Evolutionary conservation across 139 green algal genomes (phyloP).

Genomic region (Chlamydomonas applanata): DNA sequence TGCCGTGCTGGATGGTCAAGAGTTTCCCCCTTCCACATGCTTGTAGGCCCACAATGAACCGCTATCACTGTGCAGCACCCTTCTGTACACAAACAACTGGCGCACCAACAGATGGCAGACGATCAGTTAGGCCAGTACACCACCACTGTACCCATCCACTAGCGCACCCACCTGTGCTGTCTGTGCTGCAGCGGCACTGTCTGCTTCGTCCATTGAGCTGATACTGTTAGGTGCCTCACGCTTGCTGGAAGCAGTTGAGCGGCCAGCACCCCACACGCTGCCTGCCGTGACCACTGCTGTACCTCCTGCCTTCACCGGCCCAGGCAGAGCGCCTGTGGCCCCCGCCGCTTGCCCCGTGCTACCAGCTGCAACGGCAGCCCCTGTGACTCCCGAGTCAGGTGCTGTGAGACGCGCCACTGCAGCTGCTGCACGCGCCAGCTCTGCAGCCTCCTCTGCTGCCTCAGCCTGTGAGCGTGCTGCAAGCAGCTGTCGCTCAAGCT

Average conservation of each 20-base stretch:
- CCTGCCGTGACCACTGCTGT: background rate
- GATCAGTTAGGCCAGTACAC: background rate
- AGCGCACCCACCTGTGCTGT: background rate
- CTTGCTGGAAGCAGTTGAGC: background rate
- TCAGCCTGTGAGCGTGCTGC: constrained; percentile 57
- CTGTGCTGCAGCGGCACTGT: background rate
- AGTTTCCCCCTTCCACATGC: background rate
- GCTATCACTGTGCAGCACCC: background rate
- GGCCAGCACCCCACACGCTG: background rate
- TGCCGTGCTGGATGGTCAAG: background rate
- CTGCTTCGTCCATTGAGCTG: background rate
- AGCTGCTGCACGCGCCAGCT: constrained; percentile 62
- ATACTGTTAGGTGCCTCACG: background rate
- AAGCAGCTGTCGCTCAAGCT: constrained; percentile 68
- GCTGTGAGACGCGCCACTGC: constrained; percentile 64
- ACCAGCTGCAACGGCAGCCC: background rate
- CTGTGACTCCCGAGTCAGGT: constrained; percentile 16
- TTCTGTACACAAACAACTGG: background rate
- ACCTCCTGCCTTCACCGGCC: too few species aligned
- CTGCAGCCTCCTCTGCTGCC: constrained; percentile 63
- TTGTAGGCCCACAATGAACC: background rate
- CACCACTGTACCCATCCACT: background rate
- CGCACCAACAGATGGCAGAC: background rate
- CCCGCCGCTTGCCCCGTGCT: too few species aligned
- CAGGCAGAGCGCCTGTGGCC: too few species aligned